Base-by-base conservation (phyloP, 1,284 basidiomycete species). In the Rhodotorula sp. region DNA sequence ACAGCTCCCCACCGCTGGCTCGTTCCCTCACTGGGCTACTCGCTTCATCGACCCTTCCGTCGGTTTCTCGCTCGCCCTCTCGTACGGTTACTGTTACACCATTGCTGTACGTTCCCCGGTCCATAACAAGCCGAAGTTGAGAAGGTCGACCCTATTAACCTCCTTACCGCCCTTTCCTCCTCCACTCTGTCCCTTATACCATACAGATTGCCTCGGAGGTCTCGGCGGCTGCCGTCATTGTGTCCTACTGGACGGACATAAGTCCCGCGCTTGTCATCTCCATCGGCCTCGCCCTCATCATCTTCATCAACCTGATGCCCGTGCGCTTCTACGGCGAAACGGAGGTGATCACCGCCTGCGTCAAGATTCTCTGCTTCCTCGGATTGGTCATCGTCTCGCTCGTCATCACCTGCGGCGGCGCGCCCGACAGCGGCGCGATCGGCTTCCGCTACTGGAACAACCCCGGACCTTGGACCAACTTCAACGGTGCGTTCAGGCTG, bases 391-490 rank as follows among this genome's bases (percentile, higher is more conserved):
- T 73, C 37, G n/a, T 48, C 46, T 58, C 41, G n/a, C 39, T 64
- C 19, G 87, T 89, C 75, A 77, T 84, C 32, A 64, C 90, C 83
- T 85, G 89, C 37, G 89, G 89, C 60, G 89, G 87, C 71, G 89
- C 87, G 67, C 88, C 89, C 1, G 82, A 85, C 29, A 84, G 85
- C 61, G 86, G 89, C 72, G 84, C 84, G 5, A 86, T 88, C 50
- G 80, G 89, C 8, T 90, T 90, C 83, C 82, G 87, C n/a, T 91
- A 87, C 82, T 91, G 90, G 90, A 62, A 64, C 32, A n/a, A 66
- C 34, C 61, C 61, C 2, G 64, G 64, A 22, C 60, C 67, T 0
- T 69, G 27, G 25, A 46, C 37, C 27, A n/a, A 73, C 56, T 66
- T 50, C 44, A 67, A 73, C n/a, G 72, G 66, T 48, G 34, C 36